These are phyloP conservation scores for Colletotrichum lini DNA, from an alignment of 2,329 filamentous ascomycete genomes.

Conservation along the genomic window DNA sequence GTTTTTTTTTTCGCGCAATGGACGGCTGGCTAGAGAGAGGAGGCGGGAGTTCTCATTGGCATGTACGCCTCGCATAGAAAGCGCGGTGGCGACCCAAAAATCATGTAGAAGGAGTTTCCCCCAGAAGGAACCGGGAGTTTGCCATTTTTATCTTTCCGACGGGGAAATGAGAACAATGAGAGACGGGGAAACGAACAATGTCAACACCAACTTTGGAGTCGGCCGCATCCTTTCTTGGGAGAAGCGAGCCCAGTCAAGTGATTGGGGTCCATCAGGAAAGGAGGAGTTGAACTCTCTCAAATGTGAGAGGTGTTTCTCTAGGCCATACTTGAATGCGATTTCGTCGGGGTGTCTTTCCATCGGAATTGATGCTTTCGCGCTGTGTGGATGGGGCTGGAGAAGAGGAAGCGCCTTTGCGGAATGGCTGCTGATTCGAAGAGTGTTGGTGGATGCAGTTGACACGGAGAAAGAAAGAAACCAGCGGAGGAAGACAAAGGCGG, in stretches of 20 bases:
- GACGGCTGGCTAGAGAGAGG: constrained; percentile 43
- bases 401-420: constrained; percentile 16
- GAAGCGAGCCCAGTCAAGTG: constrained; percentile 29
- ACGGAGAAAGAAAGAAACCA: constrained; percentile 11
- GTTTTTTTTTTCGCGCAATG: constrained; percentile 40
- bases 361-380: constrained; percentile 12
- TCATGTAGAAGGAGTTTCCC: constrained; percentile 45
- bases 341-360: constrained; percentile 18
- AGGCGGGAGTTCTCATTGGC: constrained; percentile 42
- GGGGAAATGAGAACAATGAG: constrained; percentile 42
- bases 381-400: constrained; percentile 17
- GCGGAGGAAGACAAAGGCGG: constrained; percentile 32
- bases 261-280: constrained; percentile 24
- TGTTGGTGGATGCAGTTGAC: constrained; percentile 37
- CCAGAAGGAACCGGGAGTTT: constrained; percentile 40
- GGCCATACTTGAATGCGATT: constrained; percentile 33
- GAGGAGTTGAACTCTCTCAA: constrained; percentile 10
- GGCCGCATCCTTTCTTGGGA: constrained; percentile 35
- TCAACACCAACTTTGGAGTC: constrained; percentile 39
- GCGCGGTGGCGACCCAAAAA: constrained; percentile 42
- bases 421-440: constrained; percentile 31
- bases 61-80: constrained; percentile 44
- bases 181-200: constrained; percentile 38
- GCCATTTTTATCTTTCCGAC: constrained; percentile 31
- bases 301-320: constrained; percentile 18